Evolutionary conservation across 306 rosid species (phyloP).

Genomic region (Cercis canadensis): DNA sequence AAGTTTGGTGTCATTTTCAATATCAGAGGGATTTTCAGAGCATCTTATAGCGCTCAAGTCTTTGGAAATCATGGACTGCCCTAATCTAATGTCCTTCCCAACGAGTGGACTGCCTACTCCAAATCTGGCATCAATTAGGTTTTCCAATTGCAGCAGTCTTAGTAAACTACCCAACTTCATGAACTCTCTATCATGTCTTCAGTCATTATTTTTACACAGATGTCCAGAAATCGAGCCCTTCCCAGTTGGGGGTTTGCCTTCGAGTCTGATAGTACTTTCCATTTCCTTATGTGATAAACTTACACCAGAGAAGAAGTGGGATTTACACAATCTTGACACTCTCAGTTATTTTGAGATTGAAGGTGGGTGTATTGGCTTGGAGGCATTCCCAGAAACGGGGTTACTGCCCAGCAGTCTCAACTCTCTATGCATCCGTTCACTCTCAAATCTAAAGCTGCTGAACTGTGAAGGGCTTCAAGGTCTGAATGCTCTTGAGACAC

Average conservation of each 20-base stretch:
- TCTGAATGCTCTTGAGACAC: slow-evolving; percentile 23
- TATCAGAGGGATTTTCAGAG: too few species aligned
- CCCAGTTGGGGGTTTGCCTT: slow-evolving; percentile 31
- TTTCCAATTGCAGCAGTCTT: slow-evolving; percentile 21
- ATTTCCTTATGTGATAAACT: slow-evolving; percentile 27
- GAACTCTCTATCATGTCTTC: slow-evolving; percentile 23
- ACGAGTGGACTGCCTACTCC: slow-evolving; percentile 25
- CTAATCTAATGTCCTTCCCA: slow-evolving; percentile 13
- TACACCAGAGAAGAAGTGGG: slow-evolving; percentile 32
- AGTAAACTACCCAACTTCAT: slow-evolving; percentile 19
- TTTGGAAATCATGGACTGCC: slow-evolving; percentile 34
- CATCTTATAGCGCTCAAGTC: slow-evolving; percentile 26
- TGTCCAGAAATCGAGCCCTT: too few species aligned
- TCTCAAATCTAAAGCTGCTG: slow-evolving; percentile 22
- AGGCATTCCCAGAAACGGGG: slow-evolving; percentile 30
- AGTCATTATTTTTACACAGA: slow-evolving; percentile 19
- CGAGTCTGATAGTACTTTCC: slow-evolving; percentile 19
- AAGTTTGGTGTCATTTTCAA: too few species aligned
- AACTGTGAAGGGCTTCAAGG: slow-evolving; percentile 29
- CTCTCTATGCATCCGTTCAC: background rate
- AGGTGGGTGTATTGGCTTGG: slow-evolving; percentile 39
- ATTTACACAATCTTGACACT: slow-evolving; percentile 12
- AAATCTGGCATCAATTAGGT: slow-evolving; percentile 25
- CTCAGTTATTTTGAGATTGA: slow-evolving; percentile 32
- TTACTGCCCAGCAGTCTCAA: slow-evolving; percentile 22